Conservation (phyloP, 768 basidiomycete species). For the Collybia sordida region DNA sequence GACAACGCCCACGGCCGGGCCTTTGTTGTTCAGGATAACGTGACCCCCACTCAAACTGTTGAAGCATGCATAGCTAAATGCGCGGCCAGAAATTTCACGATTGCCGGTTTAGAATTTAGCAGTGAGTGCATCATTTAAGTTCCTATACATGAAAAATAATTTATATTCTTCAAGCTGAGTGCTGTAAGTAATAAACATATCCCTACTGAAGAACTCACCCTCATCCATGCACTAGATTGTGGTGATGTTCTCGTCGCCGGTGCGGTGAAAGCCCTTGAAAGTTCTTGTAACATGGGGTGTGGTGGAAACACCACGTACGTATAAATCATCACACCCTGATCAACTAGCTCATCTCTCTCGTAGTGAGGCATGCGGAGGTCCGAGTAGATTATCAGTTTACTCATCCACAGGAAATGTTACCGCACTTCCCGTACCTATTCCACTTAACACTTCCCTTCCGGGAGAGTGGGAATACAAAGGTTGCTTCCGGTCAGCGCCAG, state of each 20-base stretch:
- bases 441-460: constrained; percentile 57
- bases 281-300: constrained; percentile 73
- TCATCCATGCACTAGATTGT: constrained; percentile 48
- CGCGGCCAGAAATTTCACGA: constrained; percentile 48
- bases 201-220: background rate
- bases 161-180: constrained; percentile 29
- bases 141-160: constrained; percentile 5
- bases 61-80: constrained; percentile 65
- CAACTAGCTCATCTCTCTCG: constrained; percentile 3
- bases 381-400: constrained; percentile 72
- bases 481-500: constrained; percentile 55
- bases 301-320: constrained; percentile 65
- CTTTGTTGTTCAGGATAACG: constrained; percentile 30
- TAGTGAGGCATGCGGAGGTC: constrained; percentile 73
- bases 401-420: constrained; percentile 49
- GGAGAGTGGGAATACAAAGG: constrained; percentile 65
- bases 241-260: constrained; percentile 64
- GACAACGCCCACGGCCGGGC: constrained; percentile 69
- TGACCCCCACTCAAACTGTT: constrained; percentile 46
- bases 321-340: background rate
- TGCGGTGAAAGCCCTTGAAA: constrained; percentile 46
- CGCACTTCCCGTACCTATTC: constrained; percentile 56
- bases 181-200: constrained; percentile 36
- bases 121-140: constrained; percentile 32
- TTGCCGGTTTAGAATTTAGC: constrained; percentile 72